Evolutionary conservation across 495 filamentous ascomycete genomes (phyloP), one percentile per base, ranked within the genome.

Genomic region (Aspergillus bertholletiae): DNA sequence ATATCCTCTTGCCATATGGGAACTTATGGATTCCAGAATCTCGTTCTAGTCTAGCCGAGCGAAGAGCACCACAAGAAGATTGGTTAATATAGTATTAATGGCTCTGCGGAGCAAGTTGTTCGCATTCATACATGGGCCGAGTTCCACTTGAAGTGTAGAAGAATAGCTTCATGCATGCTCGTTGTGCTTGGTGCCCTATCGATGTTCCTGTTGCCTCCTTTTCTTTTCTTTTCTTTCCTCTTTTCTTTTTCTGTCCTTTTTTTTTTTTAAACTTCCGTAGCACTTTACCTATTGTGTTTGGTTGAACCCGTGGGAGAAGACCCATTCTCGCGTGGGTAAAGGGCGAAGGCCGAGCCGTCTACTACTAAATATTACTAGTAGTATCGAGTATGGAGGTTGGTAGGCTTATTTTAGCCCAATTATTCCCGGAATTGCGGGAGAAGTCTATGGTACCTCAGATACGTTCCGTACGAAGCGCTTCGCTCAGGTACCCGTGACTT

Each of bases 321-420:
- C 53, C 58, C 53, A 49, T 56, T 44, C 45, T 56, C 54, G 58
- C 58, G 58, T 60, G 58, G 58, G 50, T 49, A 45, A 47, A 40
- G 53, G 43, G 30, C 23, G 21, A 28, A 52, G 23, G 35, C 49
- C 54, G 58, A 48, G 49, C 54, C 58, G 53, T 52, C 39, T 47
- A 17, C 22, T 26, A 12, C 17, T 13, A n/a, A n/a, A n/a, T n/a
- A n/a, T n/a, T n/a, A n/a, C n/a, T n/a, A n/a, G n/a, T n/a, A n/a
- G n/a, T n/a, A n/a, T n/a, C n/a, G n/a, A n/a, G n/a, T 24, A 17
- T 18, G 45, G 45, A 27, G n/a, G 34, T n/a, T 37, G n/a, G 18
- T 43, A 43, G 20, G 5, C n/a, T 15, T 18, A 22, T 21, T 43
- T 43, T 8, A 43, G 39, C 22, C 20, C 18, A 43, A 43, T 43